Conservation (phyloP, 2,329 filamentous ascomycete genomes). For the Penicillium sp. region DNA sequence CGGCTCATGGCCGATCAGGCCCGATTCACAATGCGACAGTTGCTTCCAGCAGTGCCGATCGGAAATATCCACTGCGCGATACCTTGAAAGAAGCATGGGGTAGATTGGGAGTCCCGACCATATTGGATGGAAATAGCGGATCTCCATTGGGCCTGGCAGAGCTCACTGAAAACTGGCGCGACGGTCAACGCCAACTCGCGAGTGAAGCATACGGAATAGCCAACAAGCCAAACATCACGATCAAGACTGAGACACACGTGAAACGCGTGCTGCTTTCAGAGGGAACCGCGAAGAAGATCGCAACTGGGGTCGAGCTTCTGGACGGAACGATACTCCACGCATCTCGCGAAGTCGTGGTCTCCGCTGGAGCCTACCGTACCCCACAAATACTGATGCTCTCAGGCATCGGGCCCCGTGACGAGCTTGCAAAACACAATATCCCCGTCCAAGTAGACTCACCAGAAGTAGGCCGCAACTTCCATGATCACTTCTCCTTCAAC, state of each 20-base stretch:
- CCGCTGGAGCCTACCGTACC: constrained; percentile 32
- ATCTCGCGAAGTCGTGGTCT: constrained; percentile 34
- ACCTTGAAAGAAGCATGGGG: constrained; percentile 40
- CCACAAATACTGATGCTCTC: constrained; percentile 39
- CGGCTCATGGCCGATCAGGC: neutral
- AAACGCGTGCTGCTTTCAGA: constrained; percentile 1
- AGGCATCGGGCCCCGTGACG: constrained; percentile 32
- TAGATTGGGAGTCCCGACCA: constrained; percentile 29
- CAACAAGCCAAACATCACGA: neutral
- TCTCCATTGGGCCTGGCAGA: constrained; percentile 30
- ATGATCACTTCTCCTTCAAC: constrained; percentile 28
- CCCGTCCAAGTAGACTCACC: constrained; percentile 17
- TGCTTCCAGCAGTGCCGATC: constrained; percentile 10
- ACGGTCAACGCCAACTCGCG: constrained; percentile 29
- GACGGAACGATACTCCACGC: constrained; percentile 23
- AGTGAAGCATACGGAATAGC: constrained; percentile 25
- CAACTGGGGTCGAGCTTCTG: constrained; percentile 27
- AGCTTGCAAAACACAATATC: constrained; percentile 35
- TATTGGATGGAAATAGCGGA: constrained; percentile 29
- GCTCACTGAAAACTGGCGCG: constrained; percentile 30
- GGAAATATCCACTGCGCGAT: constrained; percentile 43
- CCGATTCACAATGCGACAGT: constrained; percentile 6
- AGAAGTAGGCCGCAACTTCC: constrained; percentile 27
- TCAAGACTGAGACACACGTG: constrained; percentile 24
- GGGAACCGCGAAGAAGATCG: constrained; percentile 13